Evolutionary conservation across 192 early-diverging fungal genomes (phyloP), one percentile per base, ranked within the genome.

Genomic region (Bifiguratus adelaidae): DNA sequence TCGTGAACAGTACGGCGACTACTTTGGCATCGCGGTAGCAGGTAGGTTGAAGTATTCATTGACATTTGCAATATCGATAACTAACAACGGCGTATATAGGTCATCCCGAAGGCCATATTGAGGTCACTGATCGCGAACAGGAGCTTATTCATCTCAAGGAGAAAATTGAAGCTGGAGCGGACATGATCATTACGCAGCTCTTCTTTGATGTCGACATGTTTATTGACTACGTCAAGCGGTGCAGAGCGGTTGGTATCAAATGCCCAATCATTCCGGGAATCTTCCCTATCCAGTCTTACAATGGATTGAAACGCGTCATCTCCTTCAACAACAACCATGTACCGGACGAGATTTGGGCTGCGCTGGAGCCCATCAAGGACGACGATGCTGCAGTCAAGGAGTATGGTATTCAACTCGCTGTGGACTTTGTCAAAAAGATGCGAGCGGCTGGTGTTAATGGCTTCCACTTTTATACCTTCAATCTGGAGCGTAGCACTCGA

Each of bases 381-480:
- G 90, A 98, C 52, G 95, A 98, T 68, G 84, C 86, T 60, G 92
- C 92, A 20, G 82, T 98, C 46, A 94, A 95, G 71, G 83, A 91
- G 47, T 95, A 90, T 54, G 84, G 84, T 16, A 79, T 88, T 49
- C 75, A 89, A 25, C 89, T 98, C 90, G 80, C 77, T 13, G 69
- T 74, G 42, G 78, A 89, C 26, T 66, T 87, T 35, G 66, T 85
- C 23, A 55, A 63, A 36, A 50, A 50, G 12, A 40, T 51, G 6
- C 50, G 58, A n/a, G 78, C 59, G n/a, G 68, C 54, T 21, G 88
- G 86, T 5, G 58, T 75, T 23, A 63, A 64, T 8, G 91, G 91
- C 15, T 86, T 95, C 68, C 95, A 98, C 69, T 92, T 95, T 59
- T 98, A 98, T 68, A 94, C 91, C 26, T 75, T 87, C 53, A 98